Percentiles rank a stretch among this genome's conserved stretches.
These are phyloP conservation scores for Ophiognomonia clavigignenti-juglandacearum DNA, from an alignment of 2,329 filamentous ascomycete genomes.

Conservation along the genomic window DNA sequence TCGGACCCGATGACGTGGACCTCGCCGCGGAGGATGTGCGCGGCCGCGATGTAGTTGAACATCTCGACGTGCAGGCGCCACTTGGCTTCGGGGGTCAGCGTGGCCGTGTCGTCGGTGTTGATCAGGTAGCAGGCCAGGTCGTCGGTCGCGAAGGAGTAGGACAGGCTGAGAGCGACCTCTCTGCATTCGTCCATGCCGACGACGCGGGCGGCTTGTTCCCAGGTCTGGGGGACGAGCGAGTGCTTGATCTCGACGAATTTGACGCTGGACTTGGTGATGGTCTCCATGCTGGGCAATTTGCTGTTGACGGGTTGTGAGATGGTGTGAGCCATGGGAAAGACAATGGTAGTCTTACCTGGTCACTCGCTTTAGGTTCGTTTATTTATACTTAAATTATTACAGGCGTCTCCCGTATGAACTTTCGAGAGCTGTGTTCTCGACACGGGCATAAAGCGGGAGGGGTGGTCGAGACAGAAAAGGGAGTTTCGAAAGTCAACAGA, in stretches of 20 bases:
- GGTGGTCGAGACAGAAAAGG: constrained; percentile 52
- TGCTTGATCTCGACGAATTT: constrained; percentile 29
- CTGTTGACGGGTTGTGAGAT: not conserved
- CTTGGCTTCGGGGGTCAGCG: constrained; percentile 60
- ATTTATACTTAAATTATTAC: constrained; percentile 52
- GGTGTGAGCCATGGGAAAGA: too few species aligned
- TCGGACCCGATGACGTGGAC: constrained; percentile 71
- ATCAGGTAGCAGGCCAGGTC: constrained; percentile 71
- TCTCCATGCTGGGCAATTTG: constrained; percentile 37
- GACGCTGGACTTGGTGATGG: constrained; percentile 26
- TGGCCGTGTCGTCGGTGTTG: constrained; percentile 62
- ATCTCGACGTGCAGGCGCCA: constrained; percentile 75
- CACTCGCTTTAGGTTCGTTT: constrained; percentile 18
- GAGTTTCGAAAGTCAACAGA: constrained; percentile 53
- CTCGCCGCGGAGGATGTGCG: constrained; percentile 68
- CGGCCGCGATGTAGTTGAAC: constrained; percentile 71
- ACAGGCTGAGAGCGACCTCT: constrained; percentile 65
- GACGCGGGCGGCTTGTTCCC: constrained; percentile 55
- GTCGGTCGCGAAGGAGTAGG: constrained; percentile 73
- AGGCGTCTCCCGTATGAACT: constrained; percentile 52
- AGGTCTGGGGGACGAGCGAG: constrained; percentile 48
- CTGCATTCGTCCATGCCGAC: constrained; percentile 64
- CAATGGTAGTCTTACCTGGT: constrained; percentile 11
- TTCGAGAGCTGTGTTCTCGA: constrained; percentile 50
- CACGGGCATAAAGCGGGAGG: constrained; percentile 52